Evolutionary conservation across 2,329 filamentous ascomycete species (phyloP), one percentile per base, ranked within the genome.

Genomic region (Cordyceps tenuipes): DNA sequence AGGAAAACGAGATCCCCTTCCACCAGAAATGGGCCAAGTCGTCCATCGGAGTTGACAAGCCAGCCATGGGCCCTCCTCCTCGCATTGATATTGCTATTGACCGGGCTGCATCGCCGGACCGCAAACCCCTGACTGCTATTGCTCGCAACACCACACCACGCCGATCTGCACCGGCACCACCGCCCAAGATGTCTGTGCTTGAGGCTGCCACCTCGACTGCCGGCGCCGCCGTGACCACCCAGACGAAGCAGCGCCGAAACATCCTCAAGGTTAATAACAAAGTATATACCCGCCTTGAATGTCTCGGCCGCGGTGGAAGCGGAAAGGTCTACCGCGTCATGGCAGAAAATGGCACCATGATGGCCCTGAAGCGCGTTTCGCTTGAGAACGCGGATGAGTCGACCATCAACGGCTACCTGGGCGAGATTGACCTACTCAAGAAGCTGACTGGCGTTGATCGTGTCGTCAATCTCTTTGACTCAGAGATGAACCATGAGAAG

Each of bases 101-200:
- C 47, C 72, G 71, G 64, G 68, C 76, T 41, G 69, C 67, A 3
- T 83, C 82, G 2, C 82, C 83, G 0, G 82, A 84, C 48, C 74
- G 84, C 63, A 83, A 80, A 60, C 80, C 81, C 2, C 70, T 87
- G 31, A 75, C 79, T 12, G 69, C 76, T 1, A 76, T 85, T 44
- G 57, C 52, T 60, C 82, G 75, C 64, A 78, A 80, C 60, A 87
- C 86, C 65, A 96, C 91, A 4, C 91, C 91, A 12, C 88, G 85
- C 67, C 81, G 91, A 65, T 82, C 88, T 23, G 90, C 90, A 1
- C 88, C 87, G 0, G 87, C 85, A 0, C 93, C 93, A 3, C 91
- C 91, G 8, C 93, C 94, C 0, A 97, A 97, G 73, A 97, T 97
- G 93, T 94, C 90, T 1, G 88, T 96, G 8, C 77, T 97, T n/a